Base-by-base conservation (phyloP, 495 filamentous ascomycete genomes). In the Aspergillus bertholletiae region DNA sequence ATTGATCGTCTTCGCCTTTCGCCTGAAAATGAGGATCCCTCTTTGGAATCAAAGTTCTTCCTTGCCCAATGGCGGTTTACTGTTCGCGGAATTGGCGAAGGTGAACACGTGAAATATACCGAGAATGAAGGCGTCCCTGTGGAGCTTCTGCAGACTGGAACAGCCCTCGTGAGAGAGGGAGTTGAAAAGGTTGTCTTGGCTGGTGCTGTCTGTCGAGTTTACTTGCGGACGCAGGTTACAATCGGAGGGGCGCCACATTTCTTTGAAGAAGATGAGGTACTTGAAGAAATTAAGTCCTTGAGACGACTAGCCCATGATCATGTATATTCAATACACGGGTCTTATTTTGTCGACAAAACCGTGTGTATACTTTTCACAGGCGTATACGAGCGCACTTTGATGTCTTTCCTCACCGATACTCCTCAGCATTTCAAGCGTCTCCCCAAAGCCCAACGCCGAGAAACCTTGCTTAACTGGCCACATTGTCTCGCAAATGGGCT, bases 401-500 rank as follows among this genome's bases (percentile, higher is more conserved):
- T 84, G 65, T 82, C 80, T 2, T 91, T 96, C 69, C 74, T 96
- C 39, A 81, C 85, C 12, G 86, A 86, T 37, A 75, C 77, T 18
- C 88, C 88, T 2, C 70, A 75, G 40, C 71, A 72, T 5, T 83
- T 92, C 72, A 92, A 92, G 63, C 79, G 79, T 3, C 72, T 96
- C 2, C 64, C 84, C 2, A 96, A 95, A 64, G 75, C 83, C 51
- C 79, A 82, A n/a, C 83, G 89, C 24, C 81, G 87, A 26, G 70
- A 77, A 27, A 75, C 86, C 3, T 67, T 96, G 15, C 76, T 96
- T 61, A 85, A 88, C 58, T 96, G 93, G 92, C 83, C 93, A 37
- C 90, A 92, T 68, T 96, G 93, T 64, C 79, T 97, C 2, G 78
- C 83, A 0, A 87, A 91, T 57, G 88, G 87, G 9, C 64, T 96